These are phyloP conservation scores for Ceratobasidium sp. DNA, from an alignment of 1,284 basidiomycete genomes.

Conservation along the genomic window DNA sequence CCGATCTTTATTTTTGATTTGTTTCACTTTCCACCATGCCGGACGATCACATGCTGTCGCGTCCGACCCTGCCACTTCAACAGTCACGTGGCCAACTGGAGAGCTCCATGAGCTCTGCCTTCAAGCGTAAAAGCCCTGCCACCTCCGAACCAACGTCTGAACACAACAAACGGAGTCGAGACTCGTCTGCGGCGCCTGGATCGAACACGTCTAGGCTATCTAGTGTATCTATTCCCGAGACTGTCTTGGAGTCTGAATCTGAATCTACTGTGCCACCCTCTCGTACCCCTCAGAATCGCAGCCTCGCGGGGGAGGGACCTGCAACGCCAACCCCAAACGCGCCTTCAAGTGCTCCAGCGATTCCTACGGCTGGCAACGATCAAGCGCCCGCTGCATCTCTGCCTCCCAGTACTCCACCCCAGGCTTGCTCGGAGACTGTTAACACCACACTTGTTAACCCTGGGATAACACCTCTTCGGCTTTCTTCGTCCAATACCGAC, in stretches of 20 bases:
- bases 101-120: too few species aligned
- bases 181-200: neutral
- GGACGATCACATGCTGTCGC: too few species aligned
- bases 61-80: too few species aligned
- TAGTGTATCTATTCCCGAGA: constrained; percentile 5
- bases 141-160: neutral
- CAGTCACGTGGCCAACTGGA: too few species aligned
- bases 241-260: neutral
- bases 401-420: neutral
- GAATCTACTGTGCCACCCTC: neutral
- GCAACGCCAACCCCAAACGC: neutral
- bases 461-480: neutral
- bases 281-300: neutral
- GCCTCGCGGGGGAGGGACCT: neutral
- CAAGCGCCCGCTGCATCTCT: neutral
- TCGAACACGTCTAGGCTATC: neutral
- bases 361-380: neutral
- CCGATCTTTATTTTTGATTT: too few species aligned
- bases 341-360: neutral
- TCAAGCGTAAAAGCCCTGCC: neutral
- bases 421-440: neutral
- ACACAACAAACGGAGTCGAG: neutral
- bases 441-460: neutral
- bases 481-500: constrained; percentile 1
- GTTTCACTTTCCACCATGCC: too few species aligned